A percentile compares a stretch with the other conserved stretches of the same genome.
phyloP scores from a whole-genome alignment of 1,284 basidiomycete genomes.

The Phenoliferia sp. region DNA sequence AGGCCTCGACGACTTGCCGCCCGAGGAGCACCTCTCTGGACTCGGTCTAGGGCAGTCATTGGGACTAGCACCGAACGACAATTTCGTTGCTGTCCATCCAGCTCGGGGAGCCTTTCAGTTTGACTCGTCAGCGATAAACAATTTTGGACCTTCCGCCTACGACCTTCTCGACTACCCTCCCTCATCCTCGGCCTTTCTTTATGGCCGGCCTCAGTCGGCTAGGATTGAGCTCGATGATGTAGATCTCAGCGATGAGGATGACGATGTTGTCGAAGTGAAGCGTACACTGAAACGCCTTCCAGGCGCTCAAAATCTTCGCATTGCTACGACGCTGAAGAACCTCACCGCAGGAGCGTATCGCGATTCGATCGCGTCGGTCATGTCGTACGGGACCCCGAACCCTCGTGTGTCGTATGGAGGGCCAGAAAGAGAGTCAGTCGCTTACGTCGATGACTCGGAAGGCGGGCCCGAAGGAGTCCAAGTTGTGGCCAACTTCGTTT shows the following conservation, averaged over 20 bases:
- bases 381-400: constrained; percentile 26
- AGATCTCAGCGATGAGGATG: constrained; percentile 37
- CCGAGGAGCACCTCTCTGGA: too few species aligned
- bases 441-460: constrained; percentile 27
- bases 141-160: background rate
- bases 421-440: constrained; percentile 37
- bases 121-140: background rate
- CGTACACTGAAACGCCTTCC: constrained; percentile 35
- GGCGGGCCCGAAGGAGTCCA: constrained; percentile 14
- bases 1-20: too few species aligned
- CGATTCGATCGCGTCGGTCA: constrained; percentile 56
- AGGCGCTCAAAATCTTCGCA: constrained; percentile 34
- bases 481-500: constrained; percentile 54
- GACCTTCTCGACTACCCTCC: constrained; percentile 14
- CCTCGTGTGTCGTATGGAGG: constrained; percentile 46
- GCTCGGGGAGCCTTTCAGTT: too few species aligned
- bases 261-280: constrained; percentile 25
- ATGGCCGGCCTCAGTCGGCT: constrained; percentile 10
- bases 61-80: too few species aligned
- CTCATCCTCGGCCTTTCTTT: background rate
- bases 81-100: background rate
- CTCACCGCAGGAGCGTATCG: constrained; percentile 54
- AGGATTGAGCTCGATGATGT: constrained; percentile 40
- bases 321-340: constrained; percentile 30
- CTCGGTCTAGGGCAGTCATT: too few species aligned